phyloP scores from a whole-genome alignment of 2,329 filamentous ascomycete species.

The Leptographium wingfieldii region DNA sequence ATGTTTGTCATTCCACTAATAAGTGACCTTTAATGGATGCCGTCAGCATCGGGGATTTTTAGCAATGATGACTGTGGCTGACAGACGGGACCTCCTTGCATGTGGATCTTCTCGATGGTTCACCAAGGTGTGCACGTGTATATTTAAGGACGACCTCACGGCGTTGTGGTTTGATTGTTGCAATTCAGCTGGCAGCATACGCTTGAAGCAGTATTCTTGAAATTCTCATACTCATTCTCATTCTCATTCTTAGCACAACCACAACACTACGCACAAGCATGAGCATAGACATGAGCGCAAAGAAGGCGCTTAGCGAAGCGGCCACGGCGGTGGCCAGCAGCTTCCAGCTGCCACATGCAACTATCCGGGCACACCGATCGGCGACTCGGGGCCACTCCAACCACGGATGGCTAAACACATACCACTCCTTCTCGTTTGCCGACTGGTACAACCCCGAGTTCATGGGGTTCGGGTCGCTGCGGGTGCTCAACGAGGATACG shows the following conservation, averaged over 20 bases:
- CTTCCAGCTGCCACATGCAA: slow-evolving; percentile 54
- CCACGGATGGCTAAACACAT: slow-evolving; percentile 80
- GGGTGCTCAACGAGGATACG: slow-evolving; percentile 82
- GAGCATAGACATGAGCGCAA: slow-evolving; percentile 6
- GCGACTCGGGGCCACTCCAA: slow-evolving; percentile 61
- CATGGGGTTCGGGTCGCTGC: slow-evolving; percentile 59
- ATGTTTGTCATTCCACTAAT: not conserved
- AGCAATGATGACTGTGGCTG: not conserved
- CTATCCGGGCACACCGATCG: slow-evolving; percentile 64
- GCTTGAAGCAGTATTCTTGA: no score
- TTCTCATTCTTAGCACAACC: not conserved
- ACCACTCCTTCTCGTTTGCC: slow-evolving; percentile 78
- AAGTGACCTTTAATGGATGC: not conserved
- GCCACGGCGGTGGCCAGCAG: slow-evolving; percentile 29
- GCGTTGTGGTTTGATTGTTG: not conserved
- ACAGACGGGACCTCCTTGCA: not conserved
- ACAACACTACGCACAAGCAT: not conserved
- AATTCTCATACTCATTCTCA: not conserved
- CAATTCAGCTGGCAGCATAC: not conserved
- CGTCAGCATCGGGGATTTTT: not conserved
- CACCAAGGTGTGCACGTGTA: not conserved
- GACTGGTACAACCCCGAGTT: slow-evolving; percentile 54
- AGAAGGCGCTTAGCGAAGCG: slow-evolving; percentile 13
- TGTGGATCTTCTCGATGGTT: slow-evolving; percentile 7
- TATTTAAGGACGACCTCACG: not conserved